Percentiles rank a stretch among this genome's conserved stretches.
These are phyloP conservation scores for Aspergillus sclerotiicarbonarius DNA, from an alignment of 495 filamentous ascomycete species.

Conservation along the genomic window DNA sequence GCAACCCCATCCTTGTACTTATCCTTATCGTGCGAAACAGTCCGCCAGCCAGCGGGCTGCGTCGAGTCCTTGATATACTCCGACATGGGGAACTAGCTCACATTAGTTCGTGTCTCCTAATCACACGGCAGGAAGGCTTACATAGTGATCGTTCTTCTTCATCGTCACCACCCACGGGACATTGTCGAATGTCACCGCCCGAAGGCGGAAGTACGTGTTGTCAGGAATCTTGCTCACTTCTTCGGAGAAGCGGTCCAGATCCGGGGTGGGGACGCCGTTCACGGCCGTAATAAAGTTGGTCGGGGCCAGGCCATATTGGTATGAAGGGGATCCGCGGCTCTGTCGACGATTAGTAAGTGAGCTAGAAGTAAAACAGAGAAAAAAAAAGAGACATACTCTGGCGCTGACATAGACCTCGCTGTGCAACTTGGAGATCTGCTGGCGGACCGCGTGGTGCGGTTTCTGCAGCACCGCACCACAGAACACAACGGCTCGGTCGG, in stretches of 20 bases:
- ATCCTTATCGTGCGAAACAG: constrained; percentile 66
- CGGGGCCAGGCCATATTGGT: constrained; percentile 87
- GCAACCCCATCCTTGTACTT: constrained; percentile 37
- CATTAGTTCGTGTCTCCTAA: not conserved
- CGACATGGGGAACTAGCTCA: constrained; percentile 71
- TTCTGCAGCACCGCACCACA: constrained; percentile 91
- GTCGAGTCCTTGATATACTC: constrained; percentile 76
- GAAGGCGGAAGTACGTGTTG: constrained; percentile 94
- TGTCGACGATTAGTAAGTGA: constrained; percentile 21
- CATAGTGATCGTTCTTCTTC: constrained; percentile 99
- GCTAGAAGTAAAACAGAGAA: not conserved
- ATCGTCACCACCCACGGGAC: constrained; percentile 97
- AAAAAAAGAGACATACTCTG: constrained; percentile 47
- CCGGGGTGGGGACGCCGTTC: constrained; percentile 79
- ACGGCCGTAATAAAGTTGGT: constrained; percentile 98
- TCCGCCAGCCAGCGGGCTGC: constrained; percentile 64
- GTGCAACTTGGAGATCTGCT: constrained; percentile 96
- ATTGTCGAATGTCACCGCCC: constrained; percentile 94
- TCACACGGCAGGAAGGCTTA: constrained; percentile 26
- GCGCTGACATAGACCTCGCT: constrained; percentile 96
- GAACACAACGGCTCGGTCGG: constrained; percentile 85
- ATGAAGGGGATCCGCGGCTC: constrained; percentile 79
- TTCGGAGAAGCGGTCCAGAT: constrained; percentile 74
- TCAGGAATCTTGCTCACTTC: constrained; percentile 85
- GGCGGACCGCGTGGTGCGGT: constrained; percentile 92